phyloP scores from a whole-genome alignment of 148 eudicot genomes.

The Rhododendron griersonianum region DNA sequence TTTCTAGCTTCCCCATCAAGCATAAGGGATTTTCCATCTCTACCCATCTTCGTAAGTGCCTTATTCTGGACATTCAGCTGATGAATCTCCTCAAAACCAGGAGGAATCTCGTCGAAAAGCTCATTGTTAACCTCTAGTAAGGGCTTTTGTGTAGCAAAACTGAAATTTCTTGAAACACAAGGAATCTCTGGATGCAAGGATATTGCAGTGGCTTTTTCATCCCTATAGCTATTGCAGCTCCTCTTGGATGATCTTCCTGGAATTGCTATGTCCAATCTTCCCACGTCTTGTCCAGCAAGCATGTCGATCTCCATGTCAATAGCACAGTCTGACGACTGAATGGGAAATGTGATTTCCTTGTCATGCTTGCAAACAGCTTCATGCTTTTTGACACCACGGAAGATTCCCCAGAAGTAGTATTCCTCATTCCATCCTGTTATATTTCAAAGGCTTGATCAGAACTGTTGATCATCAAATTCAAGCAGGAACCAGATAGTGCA shows the following conservation, averaged over 20 bases:
- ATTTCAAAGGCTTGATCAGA: not conserved
- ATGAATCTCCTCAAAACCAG: conserved; percentile 14
- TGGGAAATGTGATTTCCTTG: not conserved
- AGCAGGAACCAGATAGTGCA: not conserved
- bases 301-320: conserved; percentile 59
- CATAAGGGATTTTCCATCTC: not conserved
- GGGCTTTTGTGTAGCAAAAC: not conserved
- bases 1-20: not conserved
- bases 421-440: conserved; percentile 23
- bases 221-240: not conserved
- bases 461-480: not conserved
- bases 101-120: not conserved
- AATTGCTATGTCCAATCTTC: conserved; percentile 18
- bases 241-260: conserved; percentile 7
- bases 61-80: not conserved
- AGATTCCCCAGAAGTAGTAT: conserved; percentile 40
- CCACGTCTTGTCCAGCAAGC: conserved; percentile 44
- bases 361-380: not conserved
- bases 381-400: conserved; percentile 11
- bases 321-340: not conserved
- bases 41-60: not conserved
- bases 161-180: not conserved
- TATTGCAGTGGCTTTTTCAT: not conserved
- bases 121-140: not conserved
- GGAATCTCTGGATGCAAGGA: conserved; percentile 2